Conservation (phyloP, 768 basidiomycete species). For the Epithele typhae region DNA sequence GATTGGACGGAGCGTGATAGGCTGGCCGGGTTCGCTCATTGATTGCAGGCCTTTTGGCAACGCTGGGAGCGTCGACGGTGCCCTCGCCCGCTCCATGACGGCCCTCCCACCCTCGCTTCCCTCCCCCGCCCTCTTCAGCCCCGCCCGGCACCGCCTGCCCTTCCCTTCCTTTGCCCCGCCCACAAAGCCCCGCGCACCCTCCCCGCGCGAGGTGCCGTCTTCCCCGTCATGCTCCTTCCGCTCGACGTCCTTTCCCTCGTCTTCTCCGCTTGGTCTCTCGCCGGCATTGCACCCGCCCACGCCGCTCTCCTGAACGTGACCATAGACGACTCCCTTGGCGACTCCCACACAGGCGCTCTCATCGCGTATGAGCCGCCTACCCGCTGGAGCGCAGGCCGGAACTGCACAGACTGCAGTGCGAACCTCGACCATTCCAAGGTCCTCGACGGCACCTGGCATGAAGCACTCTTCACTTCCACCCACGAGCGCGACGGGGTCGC, state of each 20-base stretch:
- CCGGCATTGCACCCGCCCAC: neutral
- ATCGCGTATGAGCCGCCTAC: constrained; percentile 31
- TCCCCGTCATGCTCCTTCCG: constrained; percentile 5
- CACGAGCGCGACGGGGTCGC: constrained; percentile 12
- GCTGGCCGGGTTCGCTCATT: neutral
- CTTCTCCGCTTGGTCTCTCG: neutral
- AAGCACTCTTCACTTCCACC: constrained; percentile 11
- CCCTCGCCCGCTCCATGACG: neutral
- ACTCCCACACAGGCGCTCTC: constrained; percentile 25
- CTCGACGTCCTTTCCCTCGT: constrained; percentile 4
- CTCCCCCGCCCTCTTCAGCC: neutral
- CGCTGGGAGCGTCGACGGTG: neutral
- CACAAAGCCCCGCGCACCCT: neutral
- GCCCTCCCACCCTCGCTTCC: neutral
- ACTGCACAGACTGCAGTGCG: constrained; percentile 26
- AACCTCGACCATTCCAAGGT: constrained; percentile 18
- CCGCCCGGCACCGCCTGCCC: constrained; percentile 10
- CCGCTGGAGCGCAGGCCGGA: constrained; percentile 29
- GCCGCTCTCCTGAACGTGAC: constrained; percentile 33
- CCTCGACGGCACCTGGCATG: constrained; percentile 32
- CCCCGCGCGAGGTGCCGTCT: neutral
- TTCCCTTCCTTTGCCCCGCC: constrained; percentile 4
- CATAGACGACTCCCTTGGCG: constrained; percentile 37
- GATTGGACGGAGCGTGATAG: neutral
- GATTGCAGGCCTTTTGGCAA: neutral